Base-by-base conservation (phyloP, 1,284 basidiomycete species). In the Inonotus hispidus region DNA sequence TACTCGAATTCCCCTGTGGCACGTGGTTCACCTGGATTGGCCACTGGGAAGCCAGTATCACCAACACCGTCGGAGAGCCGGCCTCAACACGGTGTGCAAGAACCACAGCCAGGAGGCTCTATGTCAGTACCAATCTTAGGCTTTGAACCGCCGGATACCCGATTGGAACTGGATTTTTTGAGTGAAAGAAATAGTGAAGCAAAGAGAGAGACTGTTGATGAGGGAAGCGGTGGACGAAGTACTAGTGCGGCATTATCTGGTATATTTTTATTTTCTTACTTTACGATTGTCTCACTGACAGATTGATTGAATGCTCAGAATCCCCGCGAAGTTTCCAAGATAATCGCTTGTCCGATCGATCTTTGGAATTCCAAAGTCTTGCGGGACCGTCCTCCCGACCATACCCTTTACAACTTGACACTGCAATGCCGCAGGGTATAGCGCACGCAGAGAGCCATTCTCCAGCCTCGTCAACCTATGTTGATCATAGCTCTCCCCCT, bases 401-500 rank as follows among this genome's bases (percentile, higher is more conserved):
- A 21, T 74, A 77, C 65, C 75, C 77, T 29, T 75, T 79, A 45
- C 78, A 82, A 62, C 74, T 82, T 14, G 76, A 82, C 67, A 82
- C 79, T 38, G 73, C 75, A 32, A 64, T 77, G 60, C 71, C 71
- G 63, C 66, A 70, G 45, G 76, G 77, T 64, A 76, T 75, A 19
- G 63, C 64, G 37, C 49, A 58, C n/a, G 68, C 72, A 6, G 71
- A 72, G 43, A 73, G 74, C 6, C 65, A 73, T 10, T 85, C 85
- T 52, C 83, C 85, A 38, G 78, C 80, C 76, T 77, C 60, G 70
- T 75, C 39, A 68, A 54, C 53, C 65, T 53, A 62, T 60, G 27
- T 68, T 68, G 52, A 68, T 64, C 56, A 63, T 68, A 41, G 66
- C 68, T 60, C 67, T 29, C 32, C 68, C 10, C 57, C 65, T 13